Conservation (phyloP, 2,329 filamentous ascomycete species). For the Herpotrichia juniperi region DNA sequence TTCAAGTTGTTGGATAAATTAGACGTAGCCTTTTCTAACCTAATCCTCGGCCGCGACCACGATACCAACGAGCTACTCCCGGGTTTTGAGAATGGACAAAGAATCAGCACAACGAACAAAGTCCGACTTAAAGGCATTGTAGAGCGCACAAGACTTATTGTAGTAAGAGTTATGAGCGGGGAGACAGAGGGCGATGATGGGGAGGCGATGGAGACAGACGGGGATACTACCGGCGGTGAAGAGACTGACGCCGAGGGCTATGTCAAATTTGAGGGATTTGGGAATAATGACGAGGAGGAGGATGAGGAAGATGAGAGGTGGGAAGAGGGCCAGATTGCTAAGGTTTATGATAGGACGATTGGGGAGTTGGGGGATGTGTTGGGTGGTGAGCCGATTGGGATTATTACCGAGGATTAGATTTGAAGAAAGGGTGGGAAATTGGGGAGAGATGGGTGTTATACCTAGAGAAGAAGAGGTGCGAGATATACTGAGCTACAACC, state of each 20-base stretch:
- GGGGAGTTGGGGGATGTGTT: constrained; percentile 73
- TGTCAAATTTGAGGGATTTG: constrained; percentile 41
- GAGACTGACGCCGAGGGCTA: constrained; percentile 35
- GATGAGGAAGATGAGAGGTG: constrained; percentile 50
- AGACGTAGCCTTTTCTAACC: constrained; percentile 80
- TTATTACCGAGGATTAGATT: constrained; percentile 50
- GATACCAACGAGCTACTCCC: constrained; percentile 70
- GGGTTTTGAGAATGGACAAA: constrained; percentile 68
- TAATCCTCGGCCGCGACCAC: constrained; percentile 71
- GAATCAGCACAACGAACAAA: constrained; percentile 83
- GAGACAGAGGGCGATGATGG: constrained; percentile 52
- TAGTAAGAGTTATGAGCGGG: constrained; percentile 71
- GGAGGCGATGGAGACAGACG: constrained; percentile 44
- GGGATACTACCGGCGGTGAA: constrained; percentile 34
- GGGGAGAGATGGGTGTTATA: too few relatives aligned
- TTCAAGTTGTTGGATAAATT: constrained; percentile 78
- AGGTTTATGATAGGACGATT: constrained; percentile 81
- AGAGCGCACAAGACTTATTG: constrained; percentile 73
- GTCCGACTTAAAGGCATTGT: constrained; percentile 84
- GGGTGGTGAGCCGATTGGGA: constrained; percentile 56
- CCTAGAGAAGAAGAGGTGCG: too few relatives aligned
- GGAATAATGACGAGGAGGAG: constrained; percentile 52
- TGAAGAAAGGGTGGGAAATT: constrained; percentile 5
- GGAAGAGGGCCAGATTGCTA: constrained; percentile 58
- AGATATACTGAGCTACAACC: too few relatives aligned